These are phyloP conservation scores for Neurospora crassa DNA, from an alignment of 2,329 filamentous ascomycete species.

Conservation along the genomic window DNA sequence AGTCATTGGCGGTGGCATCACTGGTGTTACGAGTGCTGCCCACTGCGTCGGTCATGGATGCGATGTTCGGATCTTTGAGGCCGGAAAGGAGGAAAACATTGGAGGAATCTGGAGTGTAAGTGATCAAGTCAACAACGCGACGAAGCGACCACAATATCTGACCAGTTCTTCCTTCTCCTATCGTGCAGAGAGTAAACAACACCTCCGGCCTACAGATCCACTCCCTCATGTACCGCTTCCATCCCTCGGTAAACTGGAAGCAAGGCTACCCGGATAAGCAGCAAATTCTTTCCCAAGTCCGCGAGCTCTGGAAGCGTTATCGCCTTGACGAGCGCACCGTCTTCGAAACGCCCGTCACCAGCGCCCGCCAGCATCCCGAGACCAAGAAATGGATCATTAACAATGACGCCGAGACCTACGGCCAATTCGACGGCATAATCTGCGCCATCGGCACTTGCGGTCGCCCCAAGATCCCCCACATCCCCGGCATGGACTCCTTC, in stretches of 20 bases:
- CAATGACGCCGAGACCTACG: constrained; percentile 45
- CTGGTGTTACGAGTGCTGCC: constrained; percentile 65
- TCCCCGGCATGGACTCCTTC: constrained; percentile 64
- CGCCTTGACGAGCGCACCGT: constrained; percentile 59
- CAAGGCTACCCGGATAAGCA: constrained; percentile 68
- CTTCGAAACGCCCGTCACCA: constrained; percentile 61
- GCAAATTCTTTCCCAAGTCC: constrained; percentile 66
- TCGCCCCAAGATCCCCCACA: constrained; percentile 58
- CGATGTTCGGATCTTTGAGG: constrained; percentile 71
- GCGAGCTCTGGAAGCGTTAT: constrained; percentile 65
- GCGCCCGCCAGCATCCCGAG: constrained; percentile 54
- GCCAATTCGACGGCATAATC: constrained; percentile 69
- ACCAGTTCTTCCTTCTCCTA: neutral
- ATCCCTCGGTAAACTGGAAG: constrained; percentile 67
- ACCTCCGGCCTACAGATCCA: constrained; percentile 78
- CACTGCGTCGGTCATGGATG: constrained; percentile 83
- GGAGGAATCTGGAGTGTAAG: constrained; percentile 75
- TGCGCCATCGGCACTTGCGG: constrained; percentile 74
- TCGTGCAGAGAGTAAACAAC: constrained; percentile 61
- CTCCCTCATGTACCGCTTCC: constrained; percentile 80
- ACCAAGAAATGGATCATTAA: constrained; percentile 72
- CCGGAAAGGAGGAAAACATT: constrained; percentile 52
- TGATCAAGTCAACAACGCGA: constrained; percentile 1
- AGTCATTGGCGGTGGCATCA: constrained; percentile 63
- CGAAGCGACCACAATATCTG: neutral